phyloP scores from a whole-genome alignment of 2,329 filamentous ascomycete species.

The Aspergillus sclerotialis region DNA sequence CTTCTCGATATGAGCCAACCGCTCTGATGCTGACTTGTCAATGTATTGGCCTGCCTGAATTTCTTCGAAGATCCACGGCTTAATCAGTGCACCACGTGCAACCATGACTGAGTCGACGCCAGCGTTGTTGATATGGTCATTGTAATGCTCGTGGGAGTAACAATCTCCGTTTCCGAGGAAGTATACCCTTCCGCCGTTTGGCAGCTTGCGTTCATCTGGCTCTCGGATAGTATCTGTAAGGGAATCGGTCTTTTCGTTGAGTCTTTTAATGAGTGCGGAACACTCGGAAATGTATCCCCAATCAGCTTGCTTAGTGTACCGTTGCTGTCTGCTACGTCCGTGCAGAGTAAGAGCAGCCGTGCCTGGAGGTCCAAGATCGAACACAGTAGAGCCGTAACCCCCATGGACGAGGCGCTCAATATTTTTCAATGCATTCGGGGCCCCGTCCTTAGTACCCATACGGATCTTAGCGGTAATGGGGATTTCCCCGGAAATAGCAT shows the following conservation, averaged over 20 bases:
- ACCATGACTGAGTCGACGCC: conserved; percentile 94
- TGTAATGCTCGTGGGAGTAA: conserved; percentile 87
- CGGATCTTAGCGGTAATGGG: conserved; percentile 94
- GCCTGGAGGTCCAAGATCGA: conserved; percentile 65
- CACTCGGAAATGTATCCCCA: conserved; percentile 93
- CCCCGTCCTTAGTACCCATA: conserved; percentile 75
- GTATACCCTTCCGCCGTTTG: conserved; percentile 67
- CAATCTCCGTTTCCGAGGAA: conserved; percentile 97
- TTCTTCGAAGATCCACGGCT: conserved; percentile 98
- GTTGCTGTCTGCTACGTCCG: conserved; percentile 85
- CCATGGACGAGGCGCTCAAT: conserved; percentile 79
- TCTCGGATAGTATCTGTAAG: conserved; percentile 71
- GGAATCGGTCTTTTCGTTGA: conserved; percentile 62
- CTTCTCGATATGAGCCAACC: conserved; percentile 77
- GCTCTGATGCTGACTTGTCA: conserved; percentile 86
- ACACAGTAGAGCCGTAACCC: conserved; percentile 60
- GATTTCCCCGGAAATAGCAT: conserved; percentile 78
- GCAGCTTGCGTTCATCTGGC: conserved; percentile 65
- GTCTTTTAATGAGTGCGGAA: conserved; percentile 71
- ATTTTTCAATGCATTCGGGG: conserved; percentile 72
- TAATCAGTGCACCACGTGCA: conserved; percentile 89
- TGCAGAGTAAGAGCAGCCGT: conserved; percentile 95
- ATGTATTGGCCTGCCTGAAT: conserved; percentile 87
- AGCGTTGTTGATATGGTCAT: conserved; percentile 65
- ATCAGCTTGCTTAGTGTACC: conserved; percentile 87